phyloP scores from a whole-genome alignment of 1,139 yeast species.

The Saccharomyces hybrid region DNA sequence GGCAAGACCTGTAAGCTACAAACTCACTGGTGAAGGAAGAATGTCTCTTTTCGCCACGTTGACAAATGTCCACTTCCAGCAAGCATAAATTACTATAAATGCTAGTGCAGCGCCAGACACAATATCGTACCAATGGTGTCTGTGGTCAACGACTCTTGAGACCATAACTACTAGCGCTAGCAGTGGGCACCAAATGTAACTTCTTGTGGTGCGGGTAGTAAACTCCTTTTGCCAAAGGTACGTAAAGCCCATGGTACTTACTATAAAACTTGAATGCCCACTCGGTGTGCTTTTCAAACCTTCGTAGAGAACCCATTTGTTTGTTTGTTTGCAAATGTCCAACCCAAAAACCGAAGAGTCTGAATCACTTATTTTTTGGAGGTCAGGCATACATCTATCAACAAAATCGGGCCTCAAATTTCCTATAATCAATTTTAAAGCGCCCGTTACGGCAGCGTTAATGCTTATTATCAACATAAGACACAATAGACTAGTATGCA shows the following conservation, averaged over 20 bases:
- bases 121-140: constrained; percentile 31
- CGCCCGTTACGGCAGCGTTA: constrained; percentile 23
- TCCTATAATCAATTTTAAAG: constrained; percentile 21
- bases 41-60: background rate
- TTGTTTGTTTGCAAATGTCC: constrained; percentile 16
- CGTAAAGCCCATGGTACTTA: constrained; percentile 22
- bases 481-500: constrained; percentile 20
- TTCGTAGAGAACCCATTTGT: constrained; percentile 19
- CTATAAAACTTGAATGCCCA: constrained; percentile 28
- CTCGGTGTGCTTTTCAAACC: constrained; percentile 30
- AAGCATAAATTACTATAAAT: constrained; percentile 6
- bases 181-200: constrained; percentile 24
- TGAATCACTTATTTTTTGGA: constrained; percentile 3
- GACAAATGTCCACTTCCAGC: constrained; percentile 13
- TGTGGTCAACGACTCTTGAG: constrained; percentile 27
- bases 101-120: constrained; percentile 22
- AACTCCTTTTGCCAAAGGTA: constrained; percentile 22
- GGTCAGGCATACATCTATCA: constrained; percentile 19
- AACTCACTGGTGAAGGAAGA: background rate
- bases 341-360: constrained; percentile 9
- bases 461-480: constrained; percentile 14
- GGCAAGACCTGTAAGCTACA: background rate
- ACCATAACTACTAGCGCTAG: constrained; percentile 24
- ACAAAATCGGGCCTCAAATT: constrained; percentile 29
- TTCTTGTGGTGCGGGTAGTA: constrained; percentile 10